A percentile compares a stretch with the other conserved stretches of the same genome.
These are phyloP conservation scores for Botrytis hyacinthi DNA, from an alignment of 2,329 filamentous ascomycete species.

Conservation along the genomic window DNA sequence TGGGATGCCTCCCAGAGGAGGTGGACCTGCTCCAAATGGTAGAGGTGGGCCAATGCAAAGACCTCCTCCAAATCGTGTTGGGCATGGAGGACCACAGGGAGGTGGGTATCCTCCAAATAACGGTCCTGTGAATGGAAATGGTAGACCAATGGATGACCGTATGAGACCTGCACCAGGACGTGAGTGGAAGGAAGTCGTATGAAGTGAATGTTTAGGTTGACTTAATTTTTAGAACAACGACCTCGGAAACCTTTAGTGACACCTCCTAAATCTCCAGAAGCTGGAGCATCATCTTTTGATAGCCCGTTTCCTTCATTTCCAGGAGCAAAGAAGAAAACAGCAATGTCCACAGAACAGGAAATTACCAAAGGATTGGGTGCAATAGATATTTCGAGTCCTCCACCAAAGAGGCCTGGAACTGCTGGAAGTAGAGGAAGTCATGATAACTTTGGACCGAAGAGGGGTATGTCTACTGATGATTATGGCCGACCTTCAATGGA, in stretches of 20 bases:
- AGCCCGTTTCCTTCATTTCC: constrained; percentile 49
- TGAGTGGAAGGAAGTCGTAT: constrained; percentile 13
- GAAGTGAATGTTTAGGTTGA: constrained; percentile 5
- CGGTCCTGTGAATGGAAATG: constrained; percentile 24
- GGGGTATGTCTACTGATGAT: constrained; percentile 29
- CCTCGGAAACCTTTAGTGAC: constrained; percentile 35
- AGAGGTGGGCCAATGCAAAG: constrained; percentile 35
- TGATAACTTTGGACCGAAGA: constrained; percentile 21
- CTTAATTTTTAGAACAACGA: constrained; percentile 24
- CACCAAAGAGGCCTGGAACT: constrained; percentile 26
- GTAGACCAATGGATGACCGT: constrained; percentile 25
- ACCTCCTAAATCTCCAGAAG: constrained; percentile 42
- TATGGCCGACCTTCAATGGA: constrained; percentile 34
- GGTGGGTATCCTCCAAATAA: constrained; percentile 31
- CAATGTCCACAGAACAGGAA: constrained; percentile 42
- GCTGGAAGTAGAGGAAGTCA: constrained; percentile 32
- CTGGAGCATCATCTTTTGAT: constrained; percentile 42
- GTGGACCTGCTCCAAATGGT: constrained; percentile 22
- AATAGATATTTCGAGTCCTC: constrained; percentile 34
- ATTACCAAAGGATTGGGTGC: constrained; percentile 36
- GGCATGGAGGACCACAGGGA: constrained; percentile 31
- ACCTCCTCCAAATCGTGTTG: constrained; percentile 31
- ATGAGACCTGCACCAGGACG: constrained; percentile 25
- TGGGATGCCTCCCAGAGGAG: constrained; percentile 30
- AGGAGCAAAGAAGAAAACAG: constrained; percentile 42